These are phyloP conservation scores for Hirsutella thompsonii DNA, from an alignment of 2,329 filamentous ascomycete species.

Conservation along the genomic window DNA sequence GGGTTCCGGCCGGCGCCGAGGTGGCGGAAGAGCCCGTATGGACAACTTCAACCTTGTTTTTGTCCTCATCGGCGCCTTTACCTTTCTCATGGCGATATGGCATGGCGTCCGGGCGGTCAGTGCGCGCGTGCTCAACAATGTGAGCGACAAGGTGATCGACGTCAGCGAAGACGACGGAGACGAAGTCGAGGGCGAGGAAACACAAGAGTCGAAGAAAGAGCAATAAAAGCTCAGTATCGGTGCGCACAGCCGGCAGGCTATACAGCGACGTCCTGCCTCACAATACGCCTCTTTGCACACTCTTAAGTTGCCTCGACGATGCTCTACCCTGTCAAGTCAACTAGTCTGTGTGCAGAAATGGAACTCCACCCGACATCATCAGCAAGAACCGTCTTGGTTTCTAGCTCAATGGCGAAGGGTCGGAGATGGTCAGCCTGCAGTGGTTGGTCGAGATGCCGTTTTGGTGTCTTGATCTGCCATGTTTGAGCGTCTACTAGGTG, in stretches of 20 bases:
- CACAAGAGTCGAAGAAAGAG: slow-evolving; percentile 24
- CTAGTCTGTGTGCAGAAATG: slow-evolving; percentile 94
- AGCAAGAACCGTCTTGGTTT: slow-evolving; percentile 38
- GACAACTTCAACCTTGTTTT: slow-evolving; percentile 70
- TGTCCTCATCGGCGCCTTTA: slow-evolving; percentile 66
- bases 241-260: too few relatives aligned
- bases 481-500: slow-evolving; percentile 22
- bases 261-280: too few relatives aligned
- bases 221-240: slow-evolving; percentile 10
- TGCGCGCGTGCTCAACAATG: slow-evolving; percentile 58
- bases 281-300: slow-evolving; percentile 49
- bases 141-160: slow-evolving; percentile 71
- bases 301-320: slow-evolving; percentile 88
- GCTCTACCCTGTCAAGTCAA: slow-evolving; percentile 73
- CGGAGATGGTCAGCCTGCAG: slow-evolving; percentile 17
- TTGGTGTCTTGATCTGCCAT: slow-evolving; percentile 12
- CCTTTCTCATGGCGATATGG: slow-evolving; percentile 75
- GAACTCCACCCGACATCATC: slow-evolving; percentile 31
- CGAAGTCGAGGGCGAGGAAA: slow-evolving; percentile 31
- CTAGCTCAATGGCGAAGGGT: slow-evolving; percentile 12
- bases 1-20: slow-evolving; percentile 37
- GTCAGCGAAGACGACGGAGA: slow-evolving; percentile 51
- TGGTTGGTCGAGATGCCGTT: slow-evolving; percentile 13
- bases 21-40: slow-evolving; percentile 63
- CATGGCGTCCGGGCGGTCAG: slow-evolving; percentile 67